phyloP scores from a whole-genome alignment of 2,329 filamentous ascomycete species.

The Sphaerulina vaccinii region DNA sequence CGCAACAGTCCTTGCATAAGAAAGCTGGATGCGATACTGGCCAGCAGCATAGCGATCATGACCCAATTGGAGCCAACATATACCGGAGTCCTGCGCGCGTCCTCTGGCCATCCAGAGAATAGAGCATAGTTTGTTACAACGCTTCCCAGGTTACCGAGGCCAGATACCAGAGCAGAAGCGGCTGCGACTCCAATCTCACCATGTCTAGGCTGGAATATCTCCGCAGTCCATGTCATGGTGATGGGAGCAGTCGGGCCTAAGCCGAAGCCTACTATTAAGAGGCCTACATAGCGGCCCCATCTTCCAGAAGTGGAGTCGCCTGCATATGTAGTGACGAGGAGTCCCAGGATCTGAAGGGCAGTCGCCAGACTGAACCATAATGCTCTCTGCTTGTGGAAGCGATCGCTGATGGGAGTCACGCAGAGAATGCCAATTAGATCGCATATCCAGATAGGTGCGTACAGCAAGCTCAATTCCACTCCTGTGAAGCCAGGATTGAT shows the following conservation, averaged over 20 bases:
- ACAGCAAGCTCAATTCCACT: conserved; percentile 75
- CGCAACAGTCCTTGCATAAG: conserved; percentile 66
- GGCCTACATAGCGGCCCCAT: conserved; percentile 83
- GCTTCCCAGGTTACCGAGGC: conserved; percentile 80
- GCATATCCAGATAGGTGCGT: conserved; percentile 84
- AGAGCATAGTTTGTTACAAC: conserved; percentile 86
- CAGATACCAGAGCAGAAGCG: conserved; percentile 80
- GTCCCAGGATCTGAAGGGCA: conserved; percentile 75
- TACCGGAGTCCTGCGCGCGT: conserved; percentile 54
- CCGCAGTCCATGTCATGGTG: conserved; percentile 89
- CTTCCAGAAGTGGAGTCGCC: conserved; percentile 54
- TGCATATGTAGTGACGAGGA: conserved; percentile 78
- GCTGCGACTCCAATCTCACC: conserved; percentile 89
- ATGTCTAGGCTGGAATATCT: conserved; percentile 85
- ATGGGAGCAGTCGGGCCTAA: conserved; percentile 88
- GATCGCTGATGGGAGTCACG: conserved; percentile 80
- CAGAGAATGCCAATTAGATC: conserved; percentile 84
- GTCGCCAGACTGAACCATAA: conserved; percentile 77
- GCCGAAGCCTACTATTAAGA: conserved; percentile 88
- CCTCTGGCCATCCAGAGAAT: conserved; percentile 81
- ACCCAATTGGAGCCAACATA: conserved; percentile 66
- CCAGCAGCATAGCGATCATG: conserved; percentile 80
- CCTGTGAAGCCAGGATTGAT: conserved; percentile 72
- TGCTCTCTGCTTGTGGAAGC: conserved; percentile 76
- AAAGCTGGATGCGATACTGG: conserved; percentile 72